These are phyloP conservation scores for Kwoniella dendrophila DNA, from an alignment of 768 basidiomycete genomes.

Conservation along the genomic window DNA sequence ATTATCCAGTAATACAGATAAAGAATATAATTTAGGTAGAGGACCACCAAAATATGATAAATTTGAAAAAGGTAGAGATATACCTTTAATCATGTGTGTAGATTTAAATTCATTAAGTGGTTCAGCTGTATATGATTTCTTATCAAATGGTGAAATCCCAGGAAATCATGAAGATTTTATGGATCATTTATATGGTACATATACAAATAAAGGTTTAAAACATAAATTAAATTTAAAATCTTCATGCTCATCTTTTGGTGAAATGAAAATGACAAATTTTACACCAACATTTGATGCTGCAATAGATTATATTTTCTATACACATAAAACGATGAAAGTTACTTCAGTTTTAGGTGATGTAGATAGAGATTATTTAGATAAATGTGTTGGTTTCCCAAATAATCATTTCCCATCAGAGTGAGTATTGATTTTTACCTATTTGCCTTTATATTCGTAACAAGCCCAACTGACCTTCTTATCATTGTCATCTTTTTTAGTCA, in stretches of 20 bases:
- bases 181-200: constrained; percentile 84
- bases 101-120: constrained; percentile 89
- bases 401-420: constrained; percentile 96
- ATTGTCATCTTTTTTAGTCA: constrained; percentile 29
- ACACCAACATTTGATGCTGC: constrained; percentile 82
- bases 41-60: constrained; percentile 44
- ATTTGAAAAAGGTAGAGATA: constrained; percentile 68
- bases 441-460: too few species aligned
- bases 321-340: constrained; percentile 69
- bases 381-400: constrained; percentile 95
- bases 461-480: background rate
- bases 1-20: constrained; percentile 32
- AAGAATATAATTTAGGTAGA: constrained; percentile 39
- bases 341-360: constrained; percentile 87
- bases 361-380: constrained; percentile 78
- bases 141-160: constrained; percentile 67
- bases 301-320: constrained; percentile 95
- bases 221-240: constrained; percentile 82
- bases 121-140: constrained; percentile 89
- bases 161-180: constrained; percentile 88
- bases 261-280: constrained; percentile 80
- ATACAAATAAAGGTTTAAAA: constrained; percentile 76
- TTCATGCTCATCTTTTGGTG: constrained; percentile 68
- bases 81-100: constrained; percentile 87
- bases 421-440: constrained; percentile 56